These are phyloP conservation scores for Dryas integrifolia DNA, from an alignment of 331 rosid species.

Conservation along the genomic window DNA sequence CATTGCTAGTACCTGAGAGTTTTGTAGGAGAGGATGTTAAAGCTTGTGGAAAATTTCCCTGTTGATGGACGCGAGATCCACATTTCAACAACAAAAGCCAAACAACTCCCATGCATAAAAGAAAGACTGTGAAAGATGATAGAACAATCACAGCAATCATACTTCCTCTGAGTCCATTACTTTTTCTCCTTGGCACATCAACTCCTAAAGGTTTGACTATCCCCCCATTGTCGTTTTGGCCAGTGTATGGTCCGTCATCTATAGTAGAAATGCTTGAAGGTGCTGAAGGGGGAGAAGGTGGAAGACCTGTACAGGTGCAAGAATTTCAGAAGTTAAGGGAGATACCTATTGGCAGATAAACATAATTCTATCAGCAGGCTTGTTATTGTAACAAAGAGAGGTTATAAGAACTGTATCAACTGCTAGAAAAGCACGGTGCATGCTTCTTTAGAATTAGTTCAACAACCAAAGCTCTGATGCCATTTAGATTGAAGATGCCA, in stretches of 20 bases:
- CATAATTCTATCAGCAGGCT: neutral
- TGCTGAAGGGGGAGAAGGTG: constrained; percentile 85
- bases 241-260: constrained; percentile 62
- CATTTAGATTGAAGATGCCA: constrained; percentile 2
- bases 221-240: constrained; percentile 48
- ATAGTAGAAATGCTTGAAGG: constrained; percentile 46
- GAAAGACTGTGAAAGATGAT: constrained; percentile 61
- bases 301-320: constrained; percentile 65
- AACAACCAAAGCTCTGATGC: neutral
- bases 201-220: constrained; percentile 81
- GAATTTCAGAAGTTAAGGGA: constrained; percentile 25
- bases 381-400: neutral
- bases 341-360: neutral
- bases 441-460: too few relatives aligned
- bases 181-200: constrained; percentile 55
- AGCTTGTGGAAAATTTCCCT: constrained; percentile 40
- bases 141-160: constrained; percentile 50
- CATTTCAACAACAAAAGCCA: constrained; percentile 68
- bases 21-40: constrained; percentile 47
- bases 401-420: too few relatives aligned
- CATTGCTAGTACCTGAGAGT: constrained; percentile 50
- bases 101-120: constrained; percentile 55
- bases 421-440: too few relatives aligned
- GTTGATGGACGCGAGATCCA: constrained; percentile 25
- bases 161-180: constrained; percentile 44